phyloP scores from a whole-genome alignment of 805 yeast species.

The Monosporozyma yasuniensis region DNA sequence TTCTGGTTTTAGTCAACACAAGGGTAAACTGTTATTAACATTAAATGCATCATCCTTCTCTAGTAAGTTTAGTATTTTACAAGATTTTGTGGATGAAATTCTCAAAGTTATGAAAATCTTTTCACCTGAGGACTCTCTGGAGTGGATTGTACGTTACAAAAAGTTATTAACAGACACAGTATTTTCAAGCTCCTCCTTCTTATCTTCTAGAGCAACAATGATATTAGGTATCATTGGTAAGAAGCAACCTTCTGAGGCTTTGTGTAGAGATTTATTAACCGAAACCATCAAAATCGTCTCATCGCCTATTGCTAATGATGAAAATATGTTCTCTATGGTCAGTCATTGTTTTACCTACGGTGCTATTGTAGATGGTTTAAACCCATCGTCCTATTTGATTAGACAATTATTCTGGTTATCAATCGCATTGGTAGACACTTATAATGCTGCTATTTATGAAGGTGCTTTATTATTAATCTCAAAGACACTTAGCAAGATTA shows the following conservation, averaged over 20 bases:
- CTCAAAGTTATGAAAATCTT: constrained; percentile 43
- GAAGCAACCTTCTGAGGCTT: constrained; percentile 51
- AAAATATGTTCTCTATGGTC: constrained; percentile 25
- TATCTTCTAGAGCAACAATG: constrained; percentile 60
- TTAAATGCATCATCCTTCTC: constrained; percentile 33
- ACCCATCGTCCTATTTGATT: constrained; percentile 25
- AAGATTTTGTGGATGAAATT: constrained; percentile 49
- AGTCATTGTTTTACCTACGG: constrained; percentile 35
- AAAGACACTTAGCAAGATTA: constrained; percentile 28
- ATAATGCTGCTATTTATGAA: constrained; percentile 31
- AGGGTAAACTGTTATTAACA: constrained; percentile 29
- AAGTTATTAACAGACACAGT: constrained; percentile 55
- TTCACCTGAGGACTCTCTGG: constrained; percentile 37
- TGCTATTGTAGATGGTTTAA: constrained; percentile 33
- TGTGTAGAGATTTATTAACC: constrained; percentile 28
- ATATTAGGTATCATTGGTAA: constrained; percentile 62
- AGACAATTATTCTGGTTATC: constrained; percentile 34
- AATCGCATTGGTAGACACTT: constrained; percentile 26
- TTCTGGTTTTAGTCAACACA: constrained; percentile 58
- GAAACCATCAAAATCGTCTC: constrained; percentile 31
- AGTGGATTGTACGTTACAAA: constrained; percentile 61
- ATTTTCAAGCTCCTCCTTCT: constrained; percentile 44
- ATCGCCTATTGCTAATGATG: constrained; percentile 27
- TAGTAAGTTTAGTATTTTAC: constrained; percentile 38
- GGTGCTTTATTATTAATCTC: constrained; percentile 34